phyloP scores from a whole-genome alignment of 148 eudicot species.

The Beta vulgaris region DNA sequence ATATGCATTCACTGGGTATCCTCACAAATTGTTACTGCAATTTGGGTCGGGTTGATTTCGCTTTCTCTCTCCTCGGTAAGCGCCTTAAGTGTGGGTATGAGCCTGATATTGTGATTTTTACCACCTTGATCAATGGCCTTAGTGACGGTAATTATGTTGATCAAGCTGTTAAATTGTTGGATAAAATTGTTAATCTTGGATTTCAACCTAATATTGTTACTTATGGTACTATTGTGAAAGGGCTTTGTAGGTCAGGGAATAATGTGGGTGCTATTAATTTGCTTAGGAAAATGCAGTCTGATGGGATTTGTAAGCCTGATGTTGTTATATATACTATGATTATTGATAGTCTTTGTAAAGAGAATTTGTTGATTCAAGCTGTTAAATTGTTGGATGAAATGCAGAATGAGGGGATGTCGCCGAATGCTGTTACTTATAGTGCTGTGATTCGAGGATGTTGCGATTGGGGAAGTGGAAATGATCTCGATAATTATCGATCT shows the following conservation, averaged over 20 bases:
- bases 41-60: background rate
- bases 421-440: background rate
- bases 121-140: constrained; percentile 7
- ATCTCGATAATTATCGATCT: background rate
- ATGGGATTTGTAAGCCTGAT: background rate
- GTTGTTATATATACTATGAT: background rate
- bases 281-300: background rate
- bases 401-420: background rate
- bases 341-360: constrained; percentile 9
- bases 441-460: background rate
- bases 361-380: background rate
- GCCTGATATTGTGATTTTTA: background rate
- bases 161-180: constrained; percentile 18
- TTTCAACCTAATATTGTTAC: background rate
- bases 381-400: background rate
- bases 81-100: background rate
- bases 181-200: constrained; percentile 4
- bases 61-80: background rate
- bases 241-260: background rate
- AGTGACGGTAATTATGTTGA: background rate
- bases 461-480: background rate
- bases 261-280: constrained; percentile 1
- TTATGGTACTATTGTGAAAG: background rate
- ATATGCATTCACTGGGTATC: background rate
- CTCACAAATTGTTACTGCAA: constrained; percentile 1